Base-by-base conservation (phyloP, 495 filamentous ascomycete species). In the Endocarpon pusillum region DNA sequence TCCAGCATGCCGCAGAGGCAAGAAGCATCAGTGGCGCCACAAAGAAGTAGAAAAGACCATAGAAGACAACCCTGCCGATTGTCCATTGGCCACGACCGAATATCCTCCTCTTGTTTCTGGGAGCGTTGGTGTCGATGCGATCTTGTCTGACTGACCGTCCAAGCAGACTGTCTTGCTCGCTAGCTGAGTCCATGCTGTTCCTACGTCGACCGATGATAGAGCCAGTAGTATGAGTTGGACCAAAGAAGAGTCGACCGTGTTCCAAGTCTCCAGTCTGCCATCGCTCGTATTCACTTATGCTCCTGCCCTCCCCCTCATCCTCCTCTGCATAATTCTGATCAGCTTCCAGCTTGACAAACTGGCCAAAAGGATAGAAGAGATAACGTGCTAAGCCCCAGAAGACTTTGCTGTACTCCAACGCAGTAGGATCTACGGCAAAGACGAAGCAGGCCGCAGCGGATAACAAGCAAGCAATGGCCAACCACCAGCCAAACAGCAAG, bases 251-350 rank as follows among this genome's bases (percentile, higher is more conserved):
- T 10, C 86, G 66, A 3, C 89, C 89, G 54, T 94, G 81, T 54
- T 99, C 89, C 22, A 99, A 60, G 49, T 99, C 89, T 23, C 89
- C 89, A 44, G 77, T 92, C 51, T 99, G 89, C 89, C 89, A 99
- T 52, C 92, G 86, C 52, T 96, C 89, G 54, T 99, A 99, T 56
- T 99, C 89, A 48, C 82, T 92, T 51, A 99, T 94, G 53, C 85
- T 96, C 45, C 89, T 71, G n/a, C 91, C 89, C 57, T 99, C 89
- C n/a, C 86, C 91, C 47, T 92, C 75, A 51, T 99, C 89, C 53
- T 99, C 89, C 43, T 96, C 82, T 16, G 82, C 67, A 51, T 99
- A 99, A 21, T 77, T 75, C 45, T 96, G 89, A 45, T 99, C 85
- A 43, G 83, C 81, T 44, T 91, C 75, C 18, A 99, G 67, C 32